Base-by-base conservation (phyloP, 2,329 filamentous ascomycete genomes). In the Geosmithia putterillii region DNA sequence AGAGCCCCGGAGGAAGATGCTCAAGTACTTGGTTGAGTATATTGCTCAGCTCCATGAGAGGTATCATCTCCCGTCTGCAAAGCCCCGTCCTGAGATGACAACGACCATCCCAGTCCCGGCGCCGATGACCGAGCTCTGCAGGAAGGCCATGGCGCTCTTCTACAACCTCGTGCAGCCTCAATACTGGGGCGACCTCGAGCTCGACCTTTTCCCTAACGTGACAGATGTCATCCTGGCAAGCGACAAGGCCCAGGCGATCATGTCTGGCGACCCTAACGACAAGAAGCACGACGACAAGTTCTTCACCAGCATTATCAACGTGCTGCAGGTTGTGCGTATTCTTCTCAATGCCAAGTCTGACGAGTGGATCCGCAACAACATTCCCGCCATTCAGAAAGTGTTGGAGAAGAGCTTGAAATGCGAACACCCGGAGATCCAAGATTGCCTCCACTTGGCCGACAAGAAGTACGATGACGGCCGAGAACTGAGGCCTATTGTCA, bases 21-120 rank as follows among this genome's bases (percentile, higher is more conserved):
- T 95, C 40, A 95, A 95, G 62, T 98, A 96, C 56, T 74, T 98
- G 25, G 85, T 96, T 23, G 86, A 92, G 47, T 96, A 96, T 61
- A 95, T 96, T 52, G 89, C 88, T 1, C 84, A 87, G 42, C 71
- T 95, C 19, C 83, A 84, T 17, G 92, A 96, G 61, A 79, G 89
- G 28, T 95, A 85, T 57, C 80, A 81, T 18, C 75, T 88, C 19
- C 82, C 82, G 14, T 84, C 83, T 19, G 73, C 77, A 14, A 83
- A 81, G 52, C 71, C 78, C 37, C 75, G 78, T 41, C 40, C 42
- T 15, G 39, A 44, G 22, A 19, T 59, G 1, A 54, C 54, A 40
- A 59, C 63, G 37, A 65, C 67, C 20, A 67, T 67, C 28, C 65
- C 69, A 41, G 59, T 72, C 17, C 65, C 74, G 14, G 58, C 76